Evolutionary conservation across 2,329 filamentous ascomycete genomes (phyloP).

Genomic region (Diaporthe sp.): DNA sequence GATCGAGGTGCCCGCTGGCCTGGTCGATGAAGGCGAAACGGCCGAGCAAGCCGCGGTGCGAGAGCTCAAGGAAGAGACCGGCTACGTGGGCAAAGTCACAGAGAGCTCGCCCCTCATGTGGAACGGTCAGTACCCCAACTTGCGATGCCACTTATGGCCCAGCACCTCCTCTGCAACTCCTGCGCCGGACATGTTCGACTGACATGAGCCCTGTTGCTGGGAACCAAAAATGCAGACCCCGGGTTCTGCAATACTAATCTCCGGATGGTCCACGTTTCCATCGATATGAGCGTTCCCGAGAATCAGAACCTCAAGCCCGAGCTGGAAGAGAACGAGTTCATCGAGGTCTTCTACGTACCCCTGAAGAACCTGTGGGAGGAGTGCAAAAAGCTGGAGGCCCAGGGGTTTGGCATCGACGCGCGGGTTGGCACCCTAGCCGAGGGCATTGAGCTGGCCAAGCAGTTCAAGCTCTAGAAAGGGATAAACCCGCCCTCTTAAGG

Average conservation of each 20-base stretch:
- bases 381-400: slow-evolving; percentile 74
- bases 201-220: slow-evolving; percentile 8
- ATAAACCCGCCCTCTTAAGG: no score
- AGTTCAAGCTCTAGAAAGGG: slow-evolving; percentile 58
- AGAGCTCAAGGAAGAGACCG: slow-evolving; percentile 77
- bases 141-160: background rate
- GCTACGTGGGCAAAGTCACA: slow-evolving; percentile 69
- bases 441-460: slow-evolving; percentile 80
- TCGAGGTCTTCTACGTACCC: slow-evolving; percentile 81
- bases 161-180: background rate
- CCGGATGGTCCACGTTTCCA: slow-evolving; percentile 78
- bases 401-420: slow-evolving; percentile 85
- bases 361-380: slow-evolving; percentile 75
- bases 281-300: slow-evolving; percentile 77
- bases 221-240: slow-evolving; percentile 57
- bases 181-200: background rate
- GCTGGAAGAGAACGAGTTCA: slow-evolving; percentile 85
- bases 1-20: slow-evolving; percentile 75
- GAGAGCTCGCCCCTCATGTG: slow-evolving; percentile 77
- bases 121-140: slow-evolving; percentile 58
- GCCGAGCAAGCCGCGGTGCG: slow-evolving; percentile 72
- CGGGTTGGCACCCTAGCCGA: slow-evolving; percentile 83
- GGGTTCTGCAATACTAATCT: slow-evolving; percentile 78
- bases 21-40: slow-evolving; percentile 74
- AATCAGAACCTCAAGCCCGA: slow-evolving; percentile 79